A percentile compares a stretch with the other conserved stretches of the same genome.
phyloP scores from a whole-genome alignment of 2,329 filamentous ascomycete genomes.

The Achaetomium macrosporum region DNA sequence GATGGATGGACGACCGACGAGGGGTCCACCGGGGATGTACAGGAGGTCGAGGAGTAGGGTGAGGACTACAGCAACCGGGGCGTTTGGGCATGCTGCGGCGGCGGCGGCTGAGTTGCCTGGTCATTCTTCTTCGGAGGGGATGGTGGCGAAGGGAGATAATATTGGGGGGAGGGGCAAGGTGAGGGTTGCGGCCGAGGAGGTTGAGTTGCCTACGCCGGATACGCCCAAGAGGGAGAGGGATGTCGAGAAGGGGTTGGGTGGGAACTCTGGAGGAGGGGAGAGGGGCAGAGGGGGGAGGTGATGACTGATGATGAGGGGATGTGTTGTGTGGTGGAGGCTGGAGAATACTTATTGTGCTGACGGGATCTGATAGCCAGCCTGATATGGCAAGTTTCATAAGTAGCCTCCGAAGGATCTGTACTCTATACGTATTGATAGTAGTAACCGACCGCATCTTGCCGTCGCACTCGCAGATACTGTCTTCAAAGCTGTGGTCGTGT shows the following conservation, averaged over 20 bases:
- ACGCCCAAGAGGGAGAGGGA: not conserved
- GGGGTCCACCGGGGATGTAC: not conserved
- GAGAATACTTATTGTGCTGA: not conserved
- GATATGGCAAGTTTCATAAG: too few relatives aligned
- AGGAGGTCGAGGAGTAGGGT: not conserved
- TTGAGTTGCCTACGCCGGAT: slow-evolving; percentile 12
- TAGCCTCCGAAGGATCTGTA: too few relatives aligned
- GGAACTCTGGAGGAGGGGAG: not conserved
- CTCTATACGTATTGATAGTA: too few relatives aligned
- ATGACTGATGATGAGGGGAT: not conserved
- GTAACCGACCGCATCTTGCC: too few relatives aligned
- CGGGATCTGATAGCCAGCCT: too few relatives aligned
- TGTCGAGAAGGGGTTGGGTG: not conserved
- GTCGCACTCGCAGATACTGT: too few relatives aligned
- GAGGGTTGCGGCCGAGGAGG: slow-evolving; percentile 2
- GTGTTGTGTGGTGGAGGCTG: not conserved
- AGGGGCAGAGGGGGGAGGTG: not conserved
- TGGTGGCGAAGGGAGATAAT: not conserved
- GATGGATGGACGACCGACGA: slow-evolving; percentile 9
- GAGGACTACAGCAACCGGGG: too few relatives aligned
- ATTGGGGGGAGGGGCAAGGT: not conserved
- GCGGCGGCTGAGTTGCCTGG: not conserved
- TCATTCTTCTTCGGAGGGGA: not conserved
- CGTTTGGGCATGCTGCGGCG: too few relatives aligned
- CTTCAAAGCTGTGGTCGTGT: too few relatives aligned